Evolutionary conservation across 1,284 basidiomycete species (phyloP).

Genomic region (Trichosporon asahii): DNA sequence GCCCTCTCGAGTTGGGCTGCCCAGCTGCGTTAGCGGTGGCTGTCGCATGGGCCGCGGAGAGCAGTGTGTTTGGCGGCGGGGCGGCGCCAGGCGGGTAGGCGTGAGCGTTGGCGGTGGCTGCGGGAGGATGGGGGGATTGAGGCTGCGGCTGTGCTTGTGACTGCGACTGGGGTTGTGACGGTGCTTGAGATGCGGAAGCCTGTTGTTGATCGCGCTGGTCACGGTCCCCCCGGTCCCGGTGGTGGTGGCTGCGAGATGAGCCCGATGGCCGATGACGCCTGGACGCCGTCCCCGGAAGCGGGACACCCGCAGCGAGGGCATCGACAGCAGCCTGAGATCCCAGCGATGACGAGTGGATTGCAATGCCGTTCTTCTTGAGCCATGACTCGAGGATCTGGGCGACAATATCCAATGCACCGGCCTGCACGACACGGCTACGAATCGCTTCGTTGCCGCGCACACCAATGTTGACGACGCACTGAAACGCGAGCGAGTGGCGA

Average conservation of each 20-base stretch:
- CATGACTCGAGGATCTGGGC: conserved; percentile 92
- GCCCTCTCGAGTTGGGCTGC: not conserved
- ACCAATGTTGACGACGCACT: conserved; percentile 96
- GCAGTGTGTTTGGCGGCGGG: not conserved
- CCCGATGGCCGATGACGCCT: not conserved
- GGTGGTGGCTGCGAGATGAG: not conserved
- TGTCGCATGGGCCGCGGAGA: not conserved
- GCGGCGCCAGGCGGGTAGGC: not conserved
- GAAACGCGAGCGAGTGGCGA: conserved; percentile 87
- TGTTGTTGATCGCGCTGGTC: conserved; percentile 12
- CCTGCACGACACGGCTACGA: conserved; percentile 88
- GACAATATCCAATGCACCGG: conserved; percentile 90
- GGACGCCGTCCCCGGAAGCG: conserved; percentile 47
- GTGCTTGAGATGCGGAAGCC: not conserved
- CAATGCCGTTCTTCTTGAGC: conserved; percentile 69
- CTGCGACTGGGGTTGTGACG: conserved; percentile 2
- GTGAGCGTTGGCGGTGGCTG: not conserved
- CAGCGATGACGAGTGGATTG: conserved; percentile 46
- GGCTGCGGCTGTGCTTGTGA: conserved; percentile 4
- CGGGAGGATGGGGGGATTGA: not conserved
- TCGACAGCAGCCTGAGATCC: conserved; percentile 61
- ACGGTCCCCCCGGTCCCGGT: conserved; percentile 14
- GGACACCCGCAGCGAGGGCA: conserved; percentile 54
- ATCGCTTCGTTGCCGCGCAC: conserved; percentile 93
- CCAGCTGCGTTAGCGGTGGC: not conserved